Conservation (phyloP, 2,329 filamentous ascomycete species). For the Trichoderma sp. region DNA sequence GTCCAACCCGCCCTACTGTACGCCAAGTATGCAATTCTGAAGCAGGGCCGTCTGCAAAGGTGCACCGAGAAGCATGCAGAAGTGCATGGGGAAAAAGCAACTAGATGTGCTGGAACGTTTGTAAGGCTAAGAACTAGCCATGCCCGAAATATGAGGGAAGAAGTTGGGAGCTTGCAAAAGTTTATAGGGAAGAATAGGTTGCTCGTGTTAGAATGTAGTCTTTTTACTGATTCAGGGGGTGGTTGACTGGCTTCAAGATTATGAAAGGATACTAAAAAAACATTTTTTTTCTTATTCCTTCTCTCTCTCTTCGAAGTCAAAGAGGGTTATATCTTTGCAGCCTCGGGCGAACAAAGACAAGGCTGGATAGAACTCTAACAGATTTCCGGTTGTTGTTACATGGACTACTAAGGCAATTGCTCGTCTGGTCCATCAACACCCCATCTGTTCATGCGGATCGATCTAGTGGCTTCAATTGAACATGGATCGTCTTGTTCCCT, state of each 20-base stretch:
- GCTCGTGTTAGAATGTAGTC: neutral
- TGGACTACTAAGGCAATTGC: neutral
- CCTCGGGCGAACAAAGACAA: neutral
- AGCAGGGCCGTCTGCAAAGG: neutral
- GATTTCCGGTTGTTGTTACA: neutral
- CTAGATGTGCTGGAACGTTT: neutral
- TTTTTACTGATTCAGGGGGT: neutral
- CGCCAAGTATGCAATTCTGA: conserved; percentile 6
- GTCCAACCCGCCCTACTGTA: neutral
- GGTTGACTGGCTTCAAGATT: neutral
- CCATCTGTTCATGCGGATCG: conserved; percentile 15
- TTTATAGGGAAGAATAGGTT: neutral
- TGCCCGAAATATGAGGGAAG: neutral
- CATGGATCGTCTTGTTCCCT: neutral
- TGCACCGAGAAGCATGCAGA: neutral
- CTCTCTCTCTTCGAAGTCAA: neutral
- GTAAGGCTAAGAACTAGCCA: neutral
- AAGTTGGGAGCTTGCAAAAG: neutral
- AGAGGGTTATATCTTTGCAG: neutral
- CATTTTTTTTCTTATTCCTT: neutral
- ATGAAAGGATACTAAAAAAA: neutral
- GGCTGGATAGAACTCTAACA: neutral
- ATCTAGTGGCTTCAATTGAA: conserved; percentile 4
- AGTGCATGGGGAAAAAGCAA: neutral
- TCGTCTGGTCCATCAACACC: neutral